Conservation (phyloP, 768 basidiomycete genomes). For the Erythrobasidium yunnanense region DNA sequence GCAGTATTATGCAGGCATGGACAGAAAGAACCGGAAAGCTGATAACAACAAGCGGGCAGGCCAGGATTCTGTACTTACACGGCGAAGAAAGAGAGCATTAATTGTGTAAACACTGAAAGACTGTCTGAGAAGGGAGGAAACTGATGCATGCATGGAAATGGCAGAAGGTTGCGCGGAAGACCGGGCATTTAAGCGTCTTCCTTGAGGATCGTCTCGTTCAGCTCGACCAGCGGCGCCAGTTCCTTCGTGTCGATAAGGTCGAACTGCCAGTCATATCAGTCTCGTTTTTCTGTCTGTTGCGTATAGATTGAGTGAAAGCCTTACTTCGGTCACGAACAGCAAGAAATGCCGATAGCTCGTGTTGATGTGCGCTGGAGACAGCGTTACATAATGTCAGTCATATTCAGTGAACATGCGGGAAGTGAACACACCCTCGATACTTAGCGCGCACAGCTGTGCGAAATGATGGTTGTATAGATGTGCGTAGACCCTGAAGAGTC, state of each 20-base stretch:
- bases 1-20: no score
- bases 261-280: conserved; percentile 49
- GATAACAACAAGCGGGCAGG: no score
- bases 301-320: conserved; percentile 28
- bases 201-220: conserved; percentile 73
- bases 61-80: no score
- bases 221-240: conserved; percentile 81
- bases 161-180: no score
- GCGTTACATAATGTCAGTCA: background rate
- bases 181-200: conserved; percentile 11
- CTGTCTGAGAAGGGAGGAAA: no score
- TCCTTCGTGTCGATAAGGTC: conserved; percentile 94
- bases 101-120: no score
- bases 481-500: conserved; percentile 92
- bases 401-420: background rate
- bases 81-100: no score
- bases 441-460: conserved; percentile 93
- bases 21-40: no score
- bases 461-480: conserved; percentile 99
- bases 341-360: conserved; percentile 98
- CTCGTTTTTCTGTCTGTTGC: background rate
- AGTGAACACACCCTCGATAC: conserved; percentile 74
- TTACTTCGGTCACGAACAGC: conserved; percentile 86
- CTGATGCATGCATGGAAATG: no score
- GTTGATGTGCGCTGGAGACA: conserved; percentile 73